Conservation (phyloP, 495 filamentous ascomycete species). For the Hypomontagnella monticulosa region DNA sequence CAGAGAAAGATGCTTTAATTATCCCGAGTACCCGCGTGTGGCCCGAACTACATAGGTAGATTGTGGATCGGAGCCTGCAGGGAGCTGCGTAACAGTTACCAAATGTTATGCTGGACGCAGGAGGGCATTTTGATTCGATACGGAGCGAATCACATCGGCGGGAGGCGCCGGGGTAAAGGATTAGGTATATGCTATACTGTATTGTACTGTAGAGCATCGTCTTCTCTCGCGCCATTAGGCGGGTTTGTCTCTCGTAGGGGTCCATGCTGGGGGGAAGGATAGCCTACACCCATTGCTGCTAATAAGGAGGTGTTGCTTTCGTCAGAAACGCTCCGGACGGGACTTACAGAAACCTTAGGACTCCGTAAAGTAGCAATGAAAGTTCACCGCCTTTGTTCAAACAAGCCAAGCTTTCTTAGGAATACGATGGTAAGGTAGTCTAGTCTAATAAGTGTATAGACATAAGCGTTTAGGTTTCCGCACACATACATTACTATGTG, state of each 20-base stretch:
- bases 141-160: constrained; percentile 21
- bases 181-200: constrained; percentile 28
- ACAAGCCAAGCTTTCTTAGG: neutral
- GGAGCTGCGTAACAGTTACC: constrained; percentile 34
- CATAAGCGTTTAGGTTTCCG: constrained; percentile 16
- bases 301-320: constrained; percentile 3
- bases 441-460: too few relatives aligned
- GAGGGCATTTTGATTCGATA: constrained; percentile 27
- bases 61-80: constrained; percentile 35
- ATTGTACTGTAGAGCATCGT: constrained; percentile 23
- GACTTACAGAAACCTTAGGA: neutral
- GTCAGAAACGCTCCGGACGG: constrained; percentile 16
- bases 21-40: constrained; percentile 40
- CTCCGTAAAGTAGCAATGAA: constrained; percentile 11
- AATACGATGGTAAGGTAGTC: constrained; percentile 9
- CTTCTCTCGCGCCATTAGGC: neutral
- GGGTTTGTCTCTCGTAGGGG: neutral
- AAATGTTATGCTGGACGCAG: constrained; percentile 42
- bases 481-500: neutral
- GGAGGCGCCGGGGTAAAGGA: constrained; percentile 29
- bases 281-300: neutral
- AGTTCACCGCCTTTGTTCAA: constrained; percentile 28
- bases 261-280: too few relatives aligned
- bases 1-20: constrained; percentile 30
- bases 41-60: constrained; percentile 27